Evolutionary conservation across 108 stramenopile genomes (phyloP).

Genomic region (Cyclotella kingstonii): DNA sequence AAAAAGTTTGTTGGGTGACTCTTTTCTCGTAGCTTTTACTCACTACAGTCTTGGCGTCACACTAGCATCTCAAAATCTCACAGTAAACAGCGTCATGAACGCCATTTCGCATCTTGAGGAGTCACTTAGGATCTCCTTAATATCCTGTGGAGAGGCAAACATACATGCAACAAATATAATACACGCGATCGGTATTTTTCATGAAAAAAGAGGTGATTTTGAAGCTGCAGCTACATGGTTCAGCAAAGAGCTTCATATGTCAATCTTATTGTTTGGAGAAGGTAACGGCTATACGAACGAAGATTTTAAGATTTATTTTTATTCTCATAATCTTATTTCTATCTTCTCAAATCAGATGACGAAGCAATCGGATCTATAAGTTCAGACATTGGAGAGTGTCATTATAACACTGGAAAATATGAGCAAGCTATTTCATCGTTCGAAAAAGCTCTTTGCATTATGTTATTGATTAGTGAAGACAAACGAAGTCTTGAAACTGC

Average conservation of each 20-base stretch:
- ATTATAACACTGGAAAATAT: conserved; percentile 46
- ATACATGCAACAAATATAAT: conserved; percentile 36
- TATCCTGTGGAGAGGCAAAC: conserved; percentile 19
- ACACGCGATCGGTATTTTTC: conserved; percentile 40
- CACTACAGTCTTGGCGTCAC: conserved; percentile 48
- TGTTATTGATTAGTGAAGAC: conserved; percentile 4
- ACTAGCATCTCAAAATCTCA: conserved; percentile 27
- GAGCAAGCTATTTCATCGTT: conserved; percentile 30
- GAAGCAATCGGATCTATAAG: conserved; percentile 26
- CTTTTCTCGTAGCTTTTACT: conserved; percentile 36
- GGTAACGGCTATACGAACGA: conserved; percentile 15
- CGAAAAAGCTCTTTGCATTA: conserved; percentile 30
- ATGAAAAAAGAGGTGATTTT: conserved; percentile 38
- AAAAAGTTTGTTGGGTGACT: conserved; percentile 27
- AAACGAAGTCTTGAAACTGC: conserved; percentile 35
- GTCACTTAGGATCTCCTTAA: conserved; percentile 30
- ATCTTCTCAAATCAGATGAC: conserved; percentile 13
- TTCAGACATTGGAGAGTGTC: conserved; percentile 35
- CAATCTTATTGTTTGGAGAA: conserved; percentile 32
- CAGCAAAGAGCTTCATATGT: conserved; percentile 19
- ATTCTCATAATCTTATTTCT: background rate
- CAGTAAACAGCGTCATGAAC: background rate
- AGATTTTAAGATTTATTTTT: background rate
- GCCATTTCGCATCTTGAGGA: conserved; percentile 32
- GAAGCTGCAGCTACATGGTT: conserved; percentile 41